These are phyloP conservation scores for Kurtzmaniella natalensis DNA, from an alignment of 1,139 yeast genomes.

Conservation along the genomic window DNA sequence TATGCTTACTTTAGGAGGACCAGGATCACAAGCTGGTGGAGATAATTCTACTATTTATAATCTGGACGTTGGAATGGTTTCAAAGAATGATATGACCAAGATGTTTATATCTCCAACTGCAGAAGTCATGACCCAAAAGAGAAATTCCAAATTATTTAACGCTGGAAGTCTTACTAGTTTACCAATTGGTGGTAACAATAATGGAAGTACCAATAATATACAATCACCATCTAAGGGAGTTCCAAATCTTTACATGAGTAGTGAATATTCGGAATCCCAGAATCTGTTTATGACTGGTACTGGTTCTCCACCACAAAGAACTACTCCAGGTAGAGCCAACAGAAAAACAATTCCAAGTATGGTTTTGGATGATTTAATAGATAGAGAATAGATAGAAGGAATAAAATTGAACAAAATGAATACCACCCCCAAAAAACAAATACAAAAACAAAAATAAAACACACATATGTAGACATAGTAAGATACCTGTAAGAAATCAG, in stretches of 20 bases:
- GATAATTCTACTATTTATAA: slow-evolving; percentile 35
- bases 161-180: slow-evolving; percentile 22
- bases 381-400: slow-evolving; percentile 16
- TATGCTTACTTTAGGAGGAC: slow-evolving; percentile 11
- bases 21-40: slow-evolving; percentile 24
- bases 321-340: slow-evolving; percentile 9
- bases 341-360: slow-evolving; percentile 50
- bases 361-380: slow-evolving; percentile 56
- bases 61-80: slow-evolving; percentile 29
- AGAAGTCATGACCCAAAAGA: slow-evolving; percentile 55
- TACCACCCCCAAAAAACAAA: background rate
- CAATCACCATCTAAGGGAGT: slow-evolving; percentile 25
- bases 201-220: slow-evolving; percentile 26
- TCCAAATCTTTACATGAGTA: slow-evolving; percentile 35
- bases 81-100: slow-evolving; percentile 41
- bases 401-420: background rate
- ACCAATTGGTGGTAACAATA: slow-evolving; percentile 14
- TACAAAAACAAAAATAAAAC: background rate
- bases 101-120: slow-evolving; percentile 80
- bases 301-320: slow-evolving; percentile 11
- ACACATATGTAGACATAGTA: background rate
- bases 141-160: slow-evolving; percentile 20
- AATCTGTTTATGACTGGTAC: slow-evolving; percentile 16
- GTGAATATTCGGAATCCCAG: slow-evolving; percentile 33
- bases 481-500: too few species aligned